Evolutionary conservation across 2,329 filamentous ascomycete genomes (phyloP), one percentile per base, ranked within the genome.

Genomic region (Phialocephala subalpina): DNA sequence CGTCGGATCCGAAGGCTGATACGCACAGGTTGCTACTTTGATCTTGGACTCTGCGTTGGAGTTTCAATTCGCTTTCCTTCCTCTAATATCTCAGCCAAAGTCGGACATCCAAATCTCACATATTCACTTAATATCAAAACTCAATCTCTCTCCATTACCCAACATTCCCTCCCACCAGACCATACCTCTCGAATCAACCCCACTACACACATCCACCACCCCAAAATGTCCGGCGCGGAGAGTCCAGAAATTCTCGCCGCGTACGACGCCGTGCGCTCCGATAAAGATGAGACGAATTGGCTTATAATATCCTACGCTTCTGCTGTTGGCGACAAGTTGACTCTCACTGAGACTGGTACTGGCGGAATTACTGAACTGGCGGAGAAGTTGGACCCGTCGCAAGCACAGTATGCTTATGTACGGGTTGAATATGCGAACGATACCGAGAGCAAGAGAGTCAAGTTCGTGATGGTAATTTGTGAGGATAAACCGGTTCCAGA

Each of bases 381-480:
- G n/a, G 73, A 73, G 36, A 78, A 81, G 68, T 80, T 92, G 12
- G 87, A 88, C 76, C 82, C 69, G 3, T 60, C 65, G 1, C 73
- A 76, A 64, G 73, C 73, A 2, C 73, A 72, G 33, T 74, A 74
- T 49, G 72, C 70, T 0, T 74, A 74, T 79, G 85, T 82, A 72
- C 86, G 87, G 35, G 81, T 90, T 76, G 87, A 91, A 80, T 87
- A 92, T 77, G 88, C 88, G 75, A 92, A 91, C 80, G 89, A 92
- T 77, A 86, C 86, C 70, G 90, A 92, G 81, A 87, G 83, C 78
- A 88, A 81, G 75, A 82, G 90, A 42, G 86, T 90, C 74, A 92
- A 92, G 80, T 92, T 92, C 75, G 84, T 82, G 58, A 82, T 92
- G 58, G 79, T 91, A 36, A 83, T 90, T 70, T 92, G 29, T 33